Base-by-base conservation (phyloP, 78 protist genomes). In the Planoprotostelium fungivorum region DNA sequence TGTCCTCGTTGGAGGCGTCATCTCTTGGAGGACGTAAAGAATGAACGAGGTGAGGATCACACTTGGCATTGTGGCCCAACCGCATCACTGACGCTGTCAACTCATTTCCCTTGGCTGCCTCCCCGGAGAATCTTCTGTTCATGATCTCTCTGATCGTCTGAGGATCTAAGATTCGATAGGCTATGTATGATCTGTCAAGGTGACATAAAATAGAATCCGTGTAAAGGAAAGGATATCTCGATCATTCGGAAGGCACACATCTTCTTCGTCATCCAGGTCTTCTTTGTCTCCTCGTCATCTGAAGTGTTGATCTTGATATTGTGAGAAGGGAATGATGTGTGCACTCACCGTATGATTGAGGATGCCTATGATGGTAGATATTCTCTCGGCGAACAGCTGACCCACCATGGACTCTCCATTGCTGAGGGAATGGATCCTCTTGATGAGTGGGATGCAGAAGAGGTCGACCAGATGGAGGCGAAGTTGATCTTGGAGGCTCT, bases 61-160 rank as follows among this genome's bases (percentile, higher is more conserved):
- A 86, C 83, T 89, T 90, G 28, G 95, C 95, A 38, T 35, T 38
- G 38, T 95, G 92, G 0, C 95, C 97, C 16, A 92, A 91, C 31
- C 89, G 86, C 94, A 93, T 93, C 31, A 93, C 88, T 9, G 93
- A 91, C 1, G 85, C 84, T 0, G 95, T 95, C 39, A 95, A 31
- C 38, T 95, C 97, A 0, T 90, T 95, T 0, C 97, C 97, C 35
- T 92, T 92, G 34, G 87, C 63, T 84, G 84, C 92, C 1, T 90
- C 83, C 35, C 91, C 86, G 28, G 38, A 84, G 84, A 88, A 94
- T 86, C 38, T 86, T 38, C 89, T 90, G 38, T 94, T 94, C 29
- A 94, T 87, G 1, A 36, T 38, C 28, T 91, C 91, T 84, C 84
- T 89, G 0, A 94, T 94, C 38, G 38, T 36, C 0, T 38, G 28